Evolutionary conservation across 2,329 filamentous ascomycete genomes (phyloP), one percentile per base, ranked within the genome.

Genomic region (Fusarium clavum): DNA sequence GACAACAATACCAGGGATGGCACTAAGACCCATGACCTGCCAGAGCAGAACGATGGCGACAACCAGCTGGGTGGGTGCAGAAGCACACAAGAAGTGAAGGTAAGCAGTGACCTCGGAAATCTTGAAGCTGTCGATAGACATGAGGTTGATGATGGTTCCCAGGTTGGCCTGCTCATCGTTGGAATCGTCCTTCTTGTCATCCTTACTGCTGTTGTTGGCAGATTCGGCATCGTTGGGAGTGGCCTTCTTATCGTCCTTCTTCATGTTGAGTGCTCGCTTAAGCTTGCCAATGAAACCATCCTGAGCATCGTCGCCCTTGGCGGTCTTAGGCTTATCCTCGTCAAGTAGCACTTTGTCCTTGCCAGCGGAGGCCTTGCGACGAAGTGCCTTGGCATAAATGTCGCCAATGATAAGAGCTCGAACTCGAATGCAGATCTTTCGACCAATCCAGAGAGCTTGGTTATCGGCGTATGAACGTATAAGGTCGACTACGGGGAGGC

Each of bases 61-160:
- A 47, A 92, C 82, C 41, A 99, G 87, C 81, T 98, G 94, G 0
- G 96, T 92, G 0, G 96, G 96, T 3, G 95, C 94, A 66, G 92
- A 91, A 1, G 94, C 95, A 84, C 95, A 92, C n/a, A 99, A 84
- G 80, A 97, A 99, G 81, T 99, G 96, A 32, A 99, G 84, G 78
- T 99, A 99, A 1, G 95, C 92, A 40, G 94, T 96, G 63, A 97
- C 91, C 78, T 99, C 96, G 67, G 93, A 92, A 58, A 99, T 94
- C 82, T 99, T 99, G 88, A 98, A 98, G 49, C 95, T 98, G 83
- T 99, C 97, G 43, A 99, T 97, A 13, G 96, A 97, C 96, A 99
- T 99, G 71, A 99, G 85, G 80, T 98, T 99, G 83, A 99, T 99
- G 76, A 99, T 98, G n/a, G 96, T 97, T 68, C 97, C 96, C 53